Percentiles rank a stretch among this genome's conserved stretches.
phyloP scores from a whole-genome alignment of 768 basidiomycete species.

The Neoboletus magnificus region DNA sequence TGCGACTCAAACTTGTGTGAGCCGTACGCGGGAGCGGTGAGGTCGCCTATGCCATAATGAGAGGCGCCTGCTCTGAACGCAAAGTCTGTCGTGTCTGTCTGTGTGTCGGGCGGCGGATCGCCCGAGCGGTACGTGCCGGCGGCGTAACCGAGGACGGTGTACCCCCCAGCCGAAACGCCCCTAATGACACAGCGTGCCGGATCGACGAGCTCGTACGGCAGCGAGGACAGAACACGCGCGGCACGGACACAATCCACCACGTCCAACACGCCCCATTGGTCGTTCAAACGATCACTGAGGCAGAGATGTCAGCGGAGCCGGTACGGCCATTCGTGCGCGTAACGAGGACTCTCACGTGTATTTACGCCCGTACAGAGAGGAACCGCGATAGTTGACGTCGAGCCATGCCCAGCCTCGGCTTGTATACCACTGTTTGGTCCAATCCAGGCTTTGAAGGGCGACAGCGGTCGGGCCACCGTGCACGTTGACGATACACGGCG shows the following conservation, averaged over 20 bases:
- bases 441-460: neutral
- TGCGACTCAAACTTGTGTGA: too few relatives aligned
- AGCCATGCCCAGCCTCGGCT: neutral
- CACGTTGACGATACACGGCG: neutral
- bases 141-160: too few relatives aligned
- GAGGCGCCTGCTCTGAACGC: too few relatives aligned
- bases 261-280: neutral
- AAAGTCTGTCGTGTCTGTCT: too few relatives aligned
- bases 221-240: neutral
- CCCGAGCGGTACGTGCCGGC: too few relatives aligned
- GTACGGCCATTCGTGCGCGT: neutral
- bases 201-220: neutral
- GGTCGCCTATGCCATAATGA: too few relatives aligned
- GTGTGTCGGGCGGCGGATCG: too few relatives aligned
- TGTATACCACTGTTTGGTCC: neutral
- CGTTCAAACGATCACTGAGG: neutral
- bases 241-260: neutral
- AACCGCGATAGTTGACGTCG: neutral
- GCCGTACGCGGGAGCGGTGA: too few relatives aligned
- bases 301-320: neutral
- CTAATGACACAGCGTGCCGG: neutral
- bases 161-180: neutral
- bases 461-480: neutral
- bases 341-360: neutral
- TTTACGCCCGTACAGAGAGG: neutral